These are phyloP conservation scores for Salvia rosmarinus DNA, from an alignment of 257 asterid species.

Conservation along the genomic window DNA sequence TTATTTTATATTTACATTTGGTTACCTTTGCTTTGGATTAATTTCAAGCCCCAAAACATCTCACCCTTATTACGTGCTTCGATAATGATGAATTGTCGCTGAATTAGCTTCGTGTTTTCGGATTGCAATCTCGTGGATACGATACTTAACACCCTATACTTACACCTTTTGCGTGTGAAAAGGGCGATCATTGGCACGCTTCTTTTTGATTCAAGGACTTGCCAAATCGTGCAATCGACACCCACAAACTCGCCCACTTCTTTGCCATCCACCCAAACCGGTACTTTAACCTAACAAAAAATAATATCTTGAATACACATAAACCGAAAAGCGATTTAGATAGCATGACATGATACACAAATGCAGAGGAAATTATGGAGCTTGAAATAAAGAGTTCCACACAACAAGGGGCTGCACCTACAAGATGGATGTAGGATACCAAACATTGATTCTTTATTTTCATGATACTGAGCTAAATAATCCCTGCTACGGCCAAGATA, in stretches of 20 bases:
- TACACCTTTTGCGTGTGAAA: too few species aligned
- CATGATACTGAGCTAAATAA: slow-evolving; percentile 1
- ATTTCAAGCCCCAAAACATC: too few species aligned
- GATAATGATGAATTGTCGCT: too few species aligned
- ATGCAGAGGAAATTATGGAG: background rate
- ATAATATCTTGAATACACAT: slow-evolving; percentile 22
- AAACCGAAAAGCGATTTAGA: background rate
- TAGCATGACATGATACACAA: slow-evolving; percentile 11
- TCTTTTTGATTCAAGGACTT: slow-evolving; percentile 85
- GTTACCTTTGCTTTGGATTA: too few species aligned
- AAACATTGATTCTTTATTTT: background rate
- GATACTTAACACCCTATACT: too few species aligned
- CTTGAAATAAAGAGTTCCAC: background rate
- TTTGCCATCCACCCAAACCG: slow-evolving; percentile 73
- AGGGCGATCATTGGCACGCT: slow-evolving; percentile 93
- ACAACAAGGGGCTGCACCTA: background rate
- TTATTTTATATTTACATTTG: too few species aligned
- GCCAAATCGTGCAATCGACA: slow-evolving; percentile 95
- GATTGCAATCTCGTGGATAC: too few species aligned
- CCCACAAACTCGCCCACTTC: slow-evolving; percentile 91
- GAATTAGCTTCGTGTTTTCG: too few species aligned
- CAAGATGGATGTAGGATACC: background rate
- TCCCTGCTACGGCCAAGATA: background rate
- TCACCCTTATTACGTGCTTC: too few species aligned
- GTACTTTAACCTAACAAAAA: slow-evolving; percentile 79